phyloP scores from a whole-genome alignment of 805 yeast genomes.

The Yarrowia yakushimensis region DNA sequence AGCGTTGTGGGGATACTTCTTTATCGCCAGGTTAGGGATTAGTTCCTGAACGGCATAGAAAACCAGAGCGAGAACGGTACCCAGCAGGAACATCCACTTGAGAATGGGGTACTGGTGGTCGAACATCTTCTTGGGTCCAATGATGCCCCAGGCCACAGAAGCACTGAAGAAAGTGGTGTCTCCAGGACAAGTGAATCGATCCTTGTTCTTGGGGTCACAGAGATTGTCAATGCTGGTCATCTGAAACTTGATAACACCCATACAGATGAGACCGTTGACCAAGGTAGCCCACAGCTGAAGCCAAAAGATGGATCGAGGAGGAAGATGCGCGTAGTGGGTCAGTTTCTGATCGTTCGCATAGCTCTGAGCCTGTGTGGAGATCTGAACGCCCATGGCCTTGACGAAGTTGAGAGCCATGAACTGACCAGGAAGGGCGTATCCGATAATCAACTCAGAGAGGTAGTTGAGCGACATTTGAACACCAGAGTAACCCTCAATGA shows the following conservation, averaged over 20 bases:
- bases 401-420: slow-evolving; percentile 60
- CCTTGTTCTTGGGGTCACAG: slow-evolving; percentile 28
- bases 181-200: slow-evolving; percentile 38
- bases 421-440: slow-evolving; percentile 61
- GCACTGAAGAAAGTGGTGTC: slow-evolving; percentile 49
- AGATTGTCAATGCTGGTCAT: slow-evolving; percentile 35
- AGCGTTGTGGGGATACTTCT: not conserved
- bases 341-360: slow-evolving; percentile 56
- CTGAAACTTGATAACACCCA: slow-evolving; percentile 38
- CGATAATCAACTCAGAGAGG: slow-evolving; percentile 59
- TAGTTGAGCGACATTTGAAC: slow-evolving; percentile 55
- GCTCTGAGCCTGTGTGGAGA: slow-evolving; percentile 57
- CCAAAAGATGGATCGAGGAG: slow-evolving; percentile 53
- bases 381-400: slow-evolving; percentile 58
- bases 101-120: slow-evolving; percentile 31
- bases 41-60: slow-evolving; percentile 6
- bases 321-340: slow-evolving; percentile 57
- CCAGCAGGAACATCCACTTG: slow-evolving; percentile 30
- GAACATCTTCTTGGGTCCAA: slow-evolving; percentile 51
- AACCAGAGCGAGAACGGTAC: slow-evolving; percentile 32
- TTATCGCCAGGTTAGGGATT: slow-evolving; percentile 29
- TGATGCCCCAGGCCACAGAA: slow-evolving; percentile 45
- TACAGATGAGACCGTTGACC: slow-evolving; percentile 35
- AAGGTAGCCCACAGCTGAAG: slow-evolving; percentile 43
- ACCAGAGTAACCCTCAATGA: slow-evolving; percentile 59